A percentile compares a stretch with the other conserved stretches of the same genome.
Conservation (phyloP, 2,329 filamentous ascomycete species). For the Nakataea oryzae region DNA sequence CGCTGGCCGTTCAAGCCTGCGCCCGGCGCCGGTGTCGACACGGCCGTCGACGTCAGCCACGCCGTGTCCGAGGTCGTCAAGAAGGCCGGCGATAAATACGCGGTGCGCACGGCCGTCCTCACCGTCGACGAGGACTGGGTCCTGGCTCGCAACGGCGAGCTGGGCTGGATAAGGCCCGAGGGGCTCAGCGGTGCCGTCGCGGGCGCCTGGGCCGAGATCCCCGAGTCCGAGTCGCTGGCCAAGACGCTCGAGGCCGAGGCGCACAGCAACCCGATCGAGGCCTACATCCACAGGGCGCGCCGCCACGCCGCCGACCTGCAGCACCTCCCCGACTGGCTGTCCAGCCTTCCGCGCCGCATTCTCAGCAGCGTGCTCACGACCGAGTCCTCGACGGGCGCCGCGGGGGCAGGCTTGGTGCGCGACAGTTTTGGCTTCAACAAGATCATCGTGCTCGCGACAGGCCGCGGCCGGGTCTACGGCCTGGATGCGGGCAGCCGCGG, state of each 20-base stretch:
- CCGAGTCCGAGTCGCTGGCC: conserved; percentile 62
- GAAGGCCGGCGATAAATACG: conserved; percentile 56
- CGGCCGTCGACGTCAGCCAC: conserved; percentile 52
- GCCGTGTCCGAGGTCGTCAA: conserved; percentile 64
- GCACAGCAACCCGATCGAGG: conserved; percentile 65
- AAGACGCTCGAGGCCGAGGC: conserved; percentile 79
- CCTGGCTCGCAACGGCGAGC: conserved; percentile 70
- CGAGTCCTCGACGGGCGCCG: conserved; percentile 24
- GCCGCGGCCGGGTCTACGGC: conserved; percentile 68
- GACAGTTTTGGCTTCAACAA: conserved; percentile 87
- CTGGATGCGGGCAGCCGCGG: conserved; percentile 69
- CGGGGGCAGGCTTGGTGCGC: conserved; percentile 37
- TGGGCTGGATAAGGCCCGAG: conserved; percentile 74
- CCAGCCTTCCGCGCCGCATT: conserved; percentile 57
- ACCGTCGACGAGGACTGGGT: conserved; percentile 66
- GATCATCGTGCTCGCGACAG: conserved; percentile 69
- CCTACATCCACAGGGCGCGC: conserved; percentile 80
- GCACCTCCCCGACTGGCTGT: conserved; percentile 64
- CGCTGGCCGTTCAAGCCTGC: conserved; percentile 53
- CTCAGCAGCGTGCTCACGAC: conserved; percentile 54
- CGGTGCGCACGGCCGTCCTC: conserved; percentile 66
- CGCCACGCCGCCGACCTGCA: conserved; percentile 73
- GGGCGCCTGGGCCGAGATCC: conserved; percentile 70
- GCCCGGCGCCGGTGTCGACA: conserved; percentile 23
- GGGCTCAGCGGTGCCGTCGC: conserved; percentile 70